Percentiles rank a stretch among this genome's conserved stretches.
Evolutionary conservation across 345 rosid species (phyloP).

Genomic region (Ricinus communis): DNA sequence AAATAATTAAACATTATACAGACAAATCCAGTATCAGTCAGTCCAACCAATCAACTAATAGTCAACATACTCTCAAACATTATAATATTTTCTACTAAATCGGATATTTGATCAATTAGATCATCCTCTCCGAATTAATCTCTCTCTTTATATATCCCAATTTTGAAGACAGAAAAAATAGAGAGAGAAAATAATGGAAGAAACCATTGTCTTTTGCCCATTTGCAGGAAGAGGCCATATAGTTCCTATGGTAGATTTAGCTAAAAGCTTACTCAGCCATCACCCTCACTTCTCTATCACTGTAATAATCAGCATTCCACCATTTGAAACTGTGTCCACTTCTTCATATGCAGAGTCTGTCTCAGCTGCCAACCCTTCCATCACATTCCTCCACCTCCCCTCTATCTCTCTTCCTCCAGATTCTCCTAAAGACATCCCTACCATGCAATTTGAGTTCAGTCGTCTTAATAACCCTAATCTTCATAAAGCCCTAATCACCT

Average conservation of each 20-base stretch:
- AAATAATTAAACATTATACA: too few species aligned
- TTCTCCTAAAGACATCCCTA: not conserved
- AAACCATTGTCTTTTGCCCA: conserved; percentile 24
- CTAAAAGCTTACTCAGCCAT: not conserved
- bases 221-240: conserved; percentile 22
- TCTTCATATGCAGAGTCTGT: not conserved
- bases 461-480: conserved; percentile 16
- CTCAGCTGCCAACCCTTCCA: conserved; percentile 9
- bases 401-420: not conserved
- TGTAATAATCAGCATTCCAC: conserved; percentile 20
- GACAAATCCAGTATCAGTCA: too few species aligned
- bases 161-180: too few species aligned
- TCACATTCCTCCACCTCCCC: conserved; percentile 25
- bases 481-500: conserved; percentile 8
- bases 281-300: conserved; percentile 1
- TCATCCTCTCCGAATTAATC: too few species aligned
- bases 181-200: not conserved
- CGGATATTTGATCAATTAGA: too few species aligned
- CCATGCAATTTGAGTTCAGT: not conserved
- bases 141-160: too few species aligned
- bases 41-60: too few species aligned
- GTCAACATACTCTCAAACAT: too few species aligned
- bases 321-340: conserved; percentile 6
- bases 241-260: not conserved
- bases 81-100: too few species aligned